Base-by-base conservation (phyloP, 1,284 basidiomycete genomes). In the Ustilago sp. region DNA sequence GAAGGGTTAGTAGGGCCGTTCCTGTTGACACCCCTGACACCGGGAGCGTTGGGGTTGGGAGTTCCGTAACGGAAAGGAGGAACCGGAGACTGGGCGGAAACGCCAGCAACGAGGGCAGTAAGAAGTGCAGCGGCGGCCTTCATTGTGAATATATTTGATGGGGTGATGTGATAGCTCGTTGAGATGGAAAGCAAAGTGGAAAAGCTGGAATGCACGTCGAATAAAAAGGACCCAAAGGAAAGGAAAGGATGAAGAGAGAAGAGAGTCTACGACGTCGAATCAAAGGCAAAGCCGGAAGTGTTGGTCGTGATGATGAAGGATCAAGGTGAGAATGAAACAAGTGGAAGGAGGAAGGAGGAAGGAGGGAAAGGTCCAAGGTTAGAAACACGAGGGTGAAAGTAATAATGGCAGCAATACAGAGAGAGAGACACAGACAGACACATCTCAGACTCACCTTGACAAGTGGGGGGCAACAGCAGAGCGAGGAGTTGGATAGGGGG, bases 1-100 rank as follows among this genome's bases (percentile, higher is more conserved):
- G 53, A 35, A 11, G 84, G 83, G 78, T 85, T 85, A 59, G 82
- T 84, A 19, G 77, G 68, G 19, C 83, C 84, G 61, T 79, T 80
- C 47, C 53, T 58, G 67, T 72, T 71, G 48, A 62, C 53, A 35
- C 70, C 71, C 38, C 65, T 69, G 45, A 85, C 84, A 51, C 84
- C 84, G 12, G 79, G 63, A 56, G 61, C 67, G 70, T 71, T 79
- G 56, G 73, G 45, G 51, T 52, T 68, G 55, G 82, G 74, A 19
- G 77, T 84, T 19, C 83, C 84, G 70, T 79, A 84, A n/a, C 57
- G 15, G 73, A 85, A 85, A 43, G 70, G 48, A 47, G 68, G 55
- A 17, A 63, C 58, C 31, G 65, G 11, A 8, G 43, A 61, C 63
- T 77, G 74, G 39, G 74, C 74, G 17, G 66, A 73, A 35, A 55